phyloP scores from a whole-genome alignment of 768 basidiomycete species.

The Leccinum fibrillosum region DNA sequence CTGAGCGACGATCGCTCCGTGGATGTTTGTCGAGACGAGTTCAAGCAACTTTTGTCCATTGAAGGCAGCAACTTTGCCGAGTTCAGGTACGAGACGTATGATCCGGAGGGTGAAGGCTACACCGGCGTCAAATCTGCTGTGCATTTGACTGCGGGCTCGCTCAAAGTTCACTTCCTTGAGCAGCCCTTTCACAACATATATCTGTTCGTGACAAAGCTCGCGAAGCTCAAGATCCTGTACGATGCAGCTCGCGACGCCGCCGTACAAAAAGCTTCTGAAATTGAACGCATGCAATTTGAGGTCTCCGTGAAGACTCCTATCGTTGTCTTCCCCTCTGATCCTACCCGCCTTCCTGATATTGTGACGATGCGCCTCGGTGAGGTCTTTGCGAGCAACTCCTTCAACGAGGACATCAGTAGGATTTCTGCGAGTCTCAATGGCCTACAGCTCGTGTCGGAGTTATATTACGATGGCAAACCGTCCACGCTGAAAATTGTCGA shows the following conservation, averaged over 20 bases:
- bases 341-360: conserved; percentile 57
- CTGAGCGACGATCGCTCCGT: conserved; percentile 68
- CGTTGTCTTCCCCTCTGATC: conserved; percentile 76
- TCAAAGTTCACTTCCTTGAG: conserved; percentile 87
- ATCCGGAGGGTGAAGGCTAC: conserved; percentile 64
- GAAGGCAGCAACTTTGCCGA: conserved; percentile 93
- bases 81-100: conserved; percentile 90
- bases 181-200: conserved; percentile 88
- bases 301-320: conserved; percentile 92
- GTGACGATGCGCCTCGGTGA: conserved; percentile 86
- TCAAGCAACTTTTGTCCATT: conserved; percentile 86
- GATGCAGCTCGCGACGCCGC: conserved; percentile 93
- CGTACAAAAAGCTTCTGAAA: conserved; percentile 87
- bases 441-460: conserved; percentile 75
- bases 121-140: conserved; percentile 82
- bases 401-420: conserved; percentile 51
- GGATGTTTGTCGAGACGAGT: conserved; percentile 54
- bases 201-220: conserved; percentile 78
- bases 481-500: conserved; percentile 84
- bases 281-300: conserved; percentile 91
- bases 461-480: conserved; percentile 46
- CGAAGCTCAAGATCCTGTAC: conserved; percentile 89
- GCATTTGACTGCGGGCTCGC: conserved; percentile 79
- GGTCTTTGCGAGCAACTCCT: conserved; percentile 77
- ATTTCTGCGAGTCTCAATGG: conserved; percentile 77